Base-by-base conservation (phyloP, 1,284 basidiomycete genomes). In the Paramarasmius palmivorus region DNA sequence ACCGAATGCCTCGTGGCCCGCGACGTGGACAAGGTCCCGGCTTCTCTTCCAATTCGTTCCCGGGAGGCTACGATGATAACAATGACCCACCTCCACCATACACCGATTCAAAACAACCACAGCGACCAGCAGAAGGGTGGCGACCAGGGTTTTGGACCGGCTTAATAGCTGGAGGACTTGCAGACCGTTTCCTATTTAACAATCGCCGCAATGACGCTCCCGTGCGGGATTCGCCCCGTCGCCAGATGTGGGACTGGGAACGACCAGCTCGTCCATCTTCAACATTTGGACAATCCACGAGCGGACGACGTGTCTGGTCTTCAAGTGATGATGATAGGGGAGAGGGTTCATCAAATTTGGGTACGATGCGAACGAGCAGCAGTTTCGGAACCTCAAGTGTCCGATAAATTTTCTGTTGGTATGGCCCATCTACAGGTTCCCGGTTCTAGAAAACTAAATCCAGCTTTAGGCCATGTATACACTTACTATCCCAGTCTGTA, bases 91-190 rank as follows among this genome's bases (percentile, higher is more conserved):
- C 93, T 0, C 93, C 93, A 7, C 92, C 92, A 0, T 95, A 95
- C 65, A 75, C 81, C 7, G 83, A 84, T 7, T 22, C 66, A 9
- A 56, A 67, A 42, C 59, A 69, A 1, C 65, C 65, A 9, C 35
- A 19, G 25, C 19, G 17, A 22, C 39, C 17, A 36, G 37, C 62
- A 25, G 61, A 62, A 51, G 68, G 74, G 45, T 83, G 83, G 74
- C 67, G 74, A 47, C 87, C 88, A 3, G 92, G 91, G 1, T 93
- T 94, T 66, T 93, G 86, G 88, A 86, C 85, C 0, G 92, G 93
- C 14, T 79, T 88, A 10, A 79, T 81, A 1, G 63, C 87, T 1
- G 92, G 90, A 6, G 86, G 84, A 36, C 66, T 87, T 0, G 87
- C 83, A 0, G 79, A 81, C 19, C 81, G 83, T 59, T 62, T 86